Evolutionary conservation across 805 yeast genomes (phyloP).

Genomic region (Naumovozyma castellii): DNA sequence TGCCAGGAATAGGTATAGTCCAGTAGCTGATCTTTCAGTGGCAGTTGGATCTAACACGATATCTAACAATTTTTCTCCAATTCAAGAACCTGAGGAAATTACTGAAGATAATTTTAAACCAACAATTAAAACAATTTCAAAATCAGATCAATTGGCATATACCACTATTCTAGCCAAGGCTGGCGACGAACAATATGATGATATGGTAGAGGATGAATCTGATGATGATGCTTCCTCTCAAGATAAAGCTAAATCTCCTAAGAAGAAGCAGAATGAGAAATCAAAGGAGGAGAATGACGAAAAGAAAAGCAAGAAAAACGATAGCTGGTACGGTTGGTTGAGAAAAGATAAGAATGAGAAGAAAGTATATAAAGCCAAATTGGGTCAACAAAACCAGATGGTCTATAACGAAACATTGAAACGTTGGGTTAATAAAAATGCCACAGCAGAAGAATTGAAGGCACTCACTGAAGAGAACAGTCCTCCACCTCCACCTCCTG

Average conservation of each 20-base stretch:
- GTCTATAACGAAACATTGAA: constrained; percentile 74
- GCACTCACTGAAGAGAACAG: constrained; percentile 41
- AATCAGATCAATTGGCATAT: constrained; percentile 14
- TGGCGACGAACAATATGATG: constrained; percentile 38
- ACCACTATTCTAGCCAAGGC: constrained; percentile 7
- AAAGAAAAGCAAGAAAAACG: constrained; percentile 11
- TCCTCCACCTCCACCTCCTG: constrained; percentile 59
- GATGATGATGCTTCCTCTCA: constrained; percentile 31
- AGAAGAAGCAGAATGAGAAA: constrained; percentile 13
- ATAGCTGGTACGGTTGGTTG: constrained; percentile 44
- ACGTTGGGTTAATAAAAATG: constrained; percentile 76
- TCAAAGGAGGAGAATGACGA: too few species aligned
- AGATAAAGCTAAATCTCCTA: constrained; percentile 15
- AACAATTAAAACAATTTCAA: constrained; percentile 21
- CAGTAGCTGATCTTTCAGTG: neutral
- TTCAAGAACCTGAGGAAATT: constrained; percentile 13
- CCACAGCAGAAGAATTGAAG: constrained; percentile 54
- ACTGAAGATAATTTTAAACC: constrained; percentile 20
- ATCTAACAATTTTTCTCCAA: constrained; percentile 13
- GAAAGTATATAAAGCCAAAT: constrained; percentile 71
- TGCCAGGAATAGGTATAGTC: neutral
- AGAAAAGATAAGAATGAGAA: constrained; percentile 53
- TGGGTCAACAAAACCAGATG: constrained; percentile 65
- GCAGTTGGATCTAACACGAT: neutral
- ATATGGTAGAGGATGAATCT: constrained; percentile 36